Base-by-base conservation (phyloP, 2,329 filamentous ascomycete species). In the Fusarium tjaetaba region DNA sequence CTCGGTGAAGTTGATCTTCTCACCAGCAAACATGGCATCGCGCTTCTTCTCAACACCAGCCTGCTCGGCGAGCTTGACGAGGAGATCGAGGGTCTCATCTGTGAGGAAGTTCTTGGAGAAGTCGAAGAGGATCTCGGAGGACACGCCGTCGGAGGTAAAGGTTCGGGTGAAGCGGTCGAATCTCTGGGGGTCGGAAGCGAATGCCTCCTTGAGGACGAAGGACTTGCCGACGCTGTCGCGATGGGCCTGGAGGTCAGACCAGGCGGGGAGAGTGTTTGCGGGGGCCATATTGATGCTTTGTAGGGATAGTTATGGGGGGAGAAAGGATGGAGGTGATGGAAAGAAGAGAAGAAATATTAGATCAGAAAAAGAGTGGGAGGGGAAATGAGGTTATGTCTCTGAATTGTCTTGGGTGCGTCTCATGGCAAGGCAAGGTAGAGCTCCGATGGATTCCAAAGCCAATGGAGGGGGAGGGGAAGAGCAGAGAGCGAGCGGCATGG, bases 1-100 rank as follows among this genome's bases (percentile, higher is more conserved):
- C 88, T 99, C 96, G 69, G 96, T 99, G 86, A 98, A 98, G 90
- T 99, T 99, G 88, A 99, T 98, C 89, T 97, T 96, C 81, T 98
- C 94, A 78, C 96, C 96, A 66, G 91, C 92, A 85, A 99, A 99
- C 95, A 99, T 97, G 81, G 92, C 92, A 90, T 99, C 96, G 74
- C 96, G 93, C 82, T 98, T 94, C 87, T 97, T 90, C 88, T 97
- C 95, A 43, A 99, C 85, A 76, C 92, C 92, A 75, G 96, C 95
- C 86, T 98, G 93, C 85, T 95, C 92, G 73, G 96, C 96, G 34
- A 99, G 91, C 87, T 97, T 92, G 79, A 97, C 88, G 61, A 99
- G 90, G 56, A 97, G 89, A 75, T 92, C 88, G 58, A 98, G 87
- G 9, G 96, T 98, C 85, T 98, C 95, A 77, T 97, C 94, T 71